Evolutionary conservation across 1,139 yeast species (phyloP).

Genomic region (Geotrichum australiense): DNA sequence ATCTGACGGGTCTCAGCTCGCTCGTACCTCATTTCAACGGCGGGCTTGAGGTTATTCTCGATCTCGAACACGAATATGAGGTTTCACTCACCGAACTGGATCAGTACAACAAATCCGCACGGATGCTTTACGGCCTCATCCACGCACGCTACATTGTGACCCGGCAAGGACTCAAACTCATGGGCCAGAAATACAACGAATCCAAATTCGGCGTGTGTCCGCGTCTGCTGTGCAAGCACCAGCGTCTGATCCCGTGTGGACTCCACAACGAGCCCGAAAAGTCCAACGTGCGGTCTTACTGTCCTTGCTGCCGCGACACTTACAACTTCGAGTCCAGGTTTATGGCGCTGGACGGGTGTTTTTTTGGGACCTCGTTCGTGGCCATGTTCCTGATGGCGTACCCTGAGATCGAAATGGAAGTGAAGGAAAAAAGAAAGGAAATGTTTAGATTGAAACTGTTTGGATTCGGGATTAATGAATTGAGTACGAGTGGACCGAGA

Average conservation of each 20-base stretch:
- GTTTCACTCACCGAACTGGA: slow-evolving; percentile 63
- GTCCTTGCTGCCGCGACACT: slow-evolving; percentile 91
- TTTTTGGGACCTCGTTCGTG: slow-evolving; percentile 92
- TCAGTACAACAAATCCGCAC: slow-evolving; percentile 82
- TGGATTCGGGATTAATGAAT: slow-evolving; percentile 78
- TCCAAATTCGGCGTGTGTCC: slow-evolving; percentile 92
- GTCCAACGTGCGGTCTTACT: slow-evolving; percentile 84
- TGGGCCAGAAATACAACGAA: slow-evolving; percentile 93
- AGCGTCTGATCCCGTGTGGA: slow-evolving; percentile 88
- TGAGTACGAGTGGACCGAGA: slow-evolving; percentile 76
- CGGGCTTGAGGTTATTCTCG: slow-evolving; percentile 84
- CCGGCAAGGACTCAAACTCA: slow-evolving; percentile 81
- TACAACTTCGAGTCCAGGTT: slow-evolving; percentile 86
- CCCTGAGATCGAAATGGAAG: slow-evolving; percentile 64
- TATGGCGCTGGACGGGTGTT: slow-evolving; percentile 89
- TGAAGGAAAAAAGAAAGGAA: slow-evolving; percentile 44
- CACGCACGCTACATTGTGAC: slow-evolving; percentile 89
- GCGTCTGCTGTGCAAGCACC: slow-evolving; percentile 83
- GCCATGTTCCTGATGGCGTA: slow-evolving; percentile 85
- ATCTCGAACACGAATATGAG: slow-evolving; percentile 66
- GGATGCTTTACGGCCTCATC: slow-evolving; percentile 81
- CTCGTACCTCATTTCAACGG: slow-evolving; percentile 88
- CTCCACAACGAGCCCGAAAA: slow-evolving; percentile 84
- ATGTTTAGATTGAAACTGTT: slow-evolving; percentile 69
- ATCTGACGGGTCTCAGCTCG: slow-evolving; percentile 78